Base-by-base conservation (phyloP, 768 basidiomycete genomes). In the Cyathus striatus region DNA sequence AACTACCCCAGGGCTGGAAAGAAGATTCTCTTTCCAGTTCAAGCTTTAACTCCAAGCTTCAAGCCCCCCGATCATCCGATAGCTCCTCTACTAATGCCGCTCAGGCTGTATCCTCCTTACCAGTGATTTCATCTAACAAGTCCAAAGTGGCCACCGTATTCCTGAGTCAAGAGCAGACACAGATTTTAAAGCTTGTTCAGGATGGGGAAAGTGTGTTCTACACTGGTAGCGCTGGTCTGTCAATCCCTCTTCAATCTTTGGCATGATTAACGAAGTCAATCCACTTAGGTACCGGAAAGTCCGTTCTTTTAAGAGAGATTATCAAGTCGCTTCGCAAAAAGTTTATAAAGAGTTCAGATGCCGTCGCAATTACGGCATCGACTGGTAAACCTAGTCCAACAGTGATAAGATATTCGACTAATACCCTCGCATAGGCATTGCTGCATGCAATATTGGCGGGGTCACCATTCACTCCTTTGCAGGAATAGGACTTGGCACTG, bases 201-300 rank as follows among this genome's bases (percentile, higher is more conserved):
- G 69, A 78, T 10, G 81, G 79, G 2, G 61, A 81, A 36, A 95
- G 82, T 53, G 56, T 98, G 23, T 99, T 99, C 56, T 99, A 97
- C 61, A 99, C 95, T 1, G 96, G 96, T 21, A 91, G 89, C 69
- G 96, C 96, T 46, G 95, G 94, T 96, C 49, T 49, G 82, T 63
- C 7, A 4, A 36, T 18, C n/a, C n/a, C n/a, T n/a, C n/a, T n/a
- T n/a, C n/a, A n/a, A n/a, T n/a, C n/a, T n/a, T n/a, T n/a, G n/a
- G n/a, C n/a, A n/a, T n/a, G n/a, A n/a, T n/a, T n/a, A n/a, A n/a
- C n/a, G n/a, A n/a, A n/a, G n/a, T n/a, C n/a, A n/a, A n/a, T n/a
- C n/a, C n/a, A n/a, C n/a, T n/a, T n/a, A 96, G 95, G 95, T 48
- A 96, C 95, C 10, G 95, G 95, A 37, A 98, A 98, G 64, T 97